Evolutionary conservation across 2,329 filamentous ascomycete genomes (phyloP).

Genomic region (Lasiodiplodia theobromae): DNA sequence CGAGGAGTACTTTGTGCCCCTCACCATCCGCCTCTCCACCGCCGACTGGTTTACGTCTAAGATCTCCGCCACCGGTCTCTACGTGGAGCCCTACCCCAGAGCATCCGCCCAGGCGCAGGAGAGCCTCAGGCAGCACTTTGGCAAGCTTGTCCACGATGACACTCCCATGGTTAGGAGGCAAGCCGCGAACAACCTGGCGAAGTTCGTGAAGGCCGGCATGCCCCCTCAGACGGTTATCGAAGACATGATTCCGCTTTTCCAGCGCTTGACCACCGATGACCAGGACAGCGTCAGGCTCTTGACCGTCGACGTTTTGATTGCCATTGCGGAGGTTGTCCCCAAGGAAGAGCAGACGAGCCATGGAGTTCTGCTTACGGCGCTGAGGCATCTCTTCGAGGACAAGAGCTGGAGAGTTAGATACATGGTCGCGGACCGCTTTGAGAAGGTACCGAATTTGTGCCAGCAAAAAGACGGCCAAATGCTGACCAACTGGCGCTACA

Average conservation of each 20-base stretch:
- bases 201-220: conserved; percentile 94
- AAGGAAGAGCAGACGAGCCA: conserved; percentile 98
- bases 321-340: conserved; percentile 94
- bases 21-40: conserved; percentile 94
- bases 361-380: conserved; percentile 85
- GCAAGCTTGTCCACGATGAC: conserved; percentile 93
- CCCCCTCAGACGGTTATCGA: conserved; percentile 88
- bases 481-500: conserved; percentile 51
- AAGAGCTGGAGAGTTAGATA: conserved; percentile 99
- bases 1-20: conserved; percentile 96
- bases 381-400: conserved; percentile 94
- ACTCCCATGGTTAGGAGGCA: conserved; percentile 99
- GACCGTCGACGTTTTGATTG: conserved; percentile 95
- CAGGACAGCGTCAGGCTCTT: conserved; percentile 96
- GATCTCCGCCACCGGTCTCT: conserved; percentile 95
- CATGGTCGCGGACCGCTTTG: conserved; percentile 98
- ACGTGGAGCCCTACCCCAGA: conserved; percentile 91
- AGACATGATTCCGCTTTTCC: conserved; percentile 99
- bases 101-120: conserved; percentile 88
- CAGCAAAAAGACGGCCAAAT: conserved; percentile 23
- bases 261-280: conserved; percentile 94
- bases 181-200: conserved; percentile 93
- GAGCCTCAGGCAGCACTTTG: conserved; percentile 89
- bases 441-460: conserved; percentile 71
- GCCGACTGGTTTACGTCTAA: conserved; percentile 99